A percentile compares a stretch with the other conserved stretches of the same genome.
Evolutionary conservation across 2,329 filamentous ascomycete species (phyloP).

Genomic region (Remersonia thermophila): DNA sequence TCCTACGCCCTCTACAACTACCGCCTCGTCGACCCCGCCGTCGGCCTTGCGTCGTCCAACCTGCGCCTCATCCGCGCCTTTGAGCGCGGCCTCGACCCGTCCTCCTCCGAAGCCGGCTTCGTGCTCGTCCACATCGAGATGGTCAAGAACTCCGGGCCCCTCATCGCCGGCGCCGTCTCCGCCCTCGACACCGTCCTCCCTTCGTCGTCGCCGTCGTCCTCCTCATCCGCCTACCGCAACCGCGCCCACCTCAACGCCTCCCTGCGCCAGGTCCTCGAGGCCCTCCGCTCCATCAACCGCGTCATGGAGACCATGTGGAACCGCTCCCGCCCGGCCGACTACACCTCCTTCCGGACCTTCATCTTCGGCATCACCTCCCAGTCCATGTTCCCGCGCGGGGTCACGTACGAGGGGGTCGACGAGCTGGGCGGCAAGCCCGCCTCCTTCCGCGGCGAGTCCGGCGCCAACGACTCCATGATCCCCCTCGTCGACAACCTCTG

Average conservation of each 20-base stretch:
- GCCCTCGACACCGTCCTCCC: conserved; percentile 41
- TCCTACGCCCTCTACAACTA: conserved; percentile 61
- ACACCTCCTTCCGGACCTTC: conserved; percentile 86
- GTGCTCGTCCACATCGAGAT: conserved; percentile 94
- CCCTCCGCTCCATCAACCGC: conserved; percentile 58
- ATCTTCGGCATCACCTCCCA: conserved; percentile 93
- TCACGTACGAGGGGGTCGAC: conserved; percentile 69
- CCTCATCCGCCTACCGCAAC: conserved; percentile 24
- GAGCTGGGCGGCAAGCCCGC: conserved; percentile 49
- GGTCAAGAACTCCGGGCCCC: conserved; percentile 71
- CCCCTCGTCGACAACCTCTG: conserved; percentile 81
- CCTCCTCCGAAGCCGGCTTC: conserved; percentile 85
- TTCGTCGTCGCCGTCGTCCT: conserved; percentile 9
- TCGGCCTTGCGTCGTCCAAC: conserved; percentile 50
- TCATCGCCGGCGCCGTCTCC: conserved; percentile 61
- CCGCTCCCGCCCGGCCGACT: conserved; percentile 70
- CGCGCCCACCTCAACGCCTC: conserved; percentile 52
- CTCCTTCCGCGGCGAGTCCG: conserved; percentile 81
- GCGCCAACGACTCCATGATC: conserved; percentile 90
- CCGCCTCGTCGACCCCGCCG: conserved; percentile 42
- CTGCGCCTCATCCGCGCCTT: conserved; percentile 83
- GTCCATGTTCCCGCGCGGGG: conserved; percentile 86
- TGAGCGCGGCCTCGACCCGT: conserved; percentile 74
- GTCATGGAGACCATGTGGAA: conserved; percentile 90
- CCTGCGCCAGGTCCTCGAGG: conserved; percentile 46